Base-by-base conservation (phyloP, 2,329 filamentous ascomycete species). In the Tolypocladium album region DNA sequence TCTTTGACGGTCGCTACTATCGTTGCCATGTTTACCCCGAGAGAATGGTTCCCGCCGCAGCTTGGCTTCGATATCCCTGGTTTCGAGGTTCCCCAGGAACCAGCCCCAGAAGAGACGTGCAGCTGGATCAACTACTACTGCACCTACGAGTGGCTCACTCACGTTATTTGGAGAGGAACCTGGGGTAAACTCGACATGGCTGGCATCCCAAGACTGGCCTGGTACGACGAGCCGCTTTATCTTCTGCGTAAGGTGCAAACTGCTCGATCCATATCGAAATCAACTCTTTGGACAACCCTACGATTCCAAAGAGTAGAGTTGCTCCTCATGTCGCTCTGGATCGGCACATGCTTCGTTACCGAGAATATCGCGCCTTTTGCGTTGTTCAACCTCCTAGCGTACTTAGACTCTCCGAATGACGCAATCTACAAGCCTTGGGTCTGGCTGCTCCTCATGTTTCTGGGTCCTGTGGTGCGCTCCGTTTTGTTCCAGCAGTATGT, bases 401-500 rank as follows among this genome's bases (percentile, higher is more conserved):
- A 82, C 63, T 74, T 85, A 36, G 75, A 77, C 60, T 66, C 75
- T 38, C 79, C 80, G 0, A 67, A 69, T n/a, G 68, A 65, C 24
- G 75, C 80, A n/a, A 66, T 68, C 22, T 73, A 81, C 36, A 74
- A 75, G 34, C 80, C 82, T 2, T 79, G 76, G 72, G 65, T 82
- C 55, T 85, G 82, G 82, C 70, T 85, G 11, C 62, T 78, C 2
- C 73, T 84, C 40, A 73, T 84, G 61, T 83, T 84, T 60, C 59
- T 76, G 43, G 82, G 82, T 0, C 81, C 80, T 1, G 38, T 74
- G 47, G 66, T 71, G 4, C 77, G 79, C 17, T 81, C 82, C 3
- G 64, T 83, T 52, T 68, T 75, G 59, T 82, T 79, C 62, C 81
- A 85, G 66, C 80, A 81, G 64, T 85, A 85, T 66, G 75, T 84